Conservation (phyloP, 768 basidiomycete species). For the Auricularia sp. region DNA sequence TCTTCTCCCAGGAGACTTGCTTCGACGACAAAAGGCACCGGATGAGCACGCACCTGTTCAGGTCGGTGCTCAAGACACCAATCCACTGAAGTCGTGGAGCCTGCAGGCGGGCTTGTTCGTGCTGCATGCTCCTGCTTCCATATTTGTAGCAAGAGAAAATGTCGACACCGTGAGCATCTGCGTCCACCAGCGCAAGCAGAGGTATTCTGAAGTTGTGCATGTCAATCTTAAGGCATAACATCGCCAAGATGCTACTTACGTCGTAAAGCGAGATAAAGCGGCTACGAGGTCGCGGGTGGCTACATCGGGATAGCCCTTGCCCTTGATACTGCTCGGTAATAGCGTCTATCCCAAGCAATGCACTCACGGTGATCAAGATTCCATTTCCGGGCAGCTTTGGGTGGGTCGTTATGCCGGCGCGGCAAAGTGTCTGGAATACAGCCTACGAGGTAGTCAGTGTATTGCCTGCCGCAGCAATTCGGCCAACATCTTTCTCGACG, state of each 20-base stretch:
- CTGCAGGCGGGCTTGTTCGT: slow-evolving; percentile 61
- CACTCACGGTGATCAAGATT: slow-evolving; percentile 63
- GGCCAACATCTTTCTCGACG: slow-evolving; percentile 83
- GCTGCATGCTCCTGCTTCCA: slow-evolving; percentile 62
- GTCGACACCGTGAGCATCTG: slow-evolving; percentile 85
- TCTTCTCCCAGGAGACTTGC: slow-evolving; percentile 26
- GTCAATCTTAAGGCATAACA: background rate
- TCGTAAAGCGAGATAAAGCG: slow-evolving; percentile 45
- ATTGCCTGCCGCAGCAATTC: background rate
- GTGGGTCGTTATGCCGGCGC: slow-evolving; percentile 41
- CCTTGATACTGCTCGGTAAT: slow-evolving; percentile 36
- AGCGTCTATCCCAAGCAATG: background rate
- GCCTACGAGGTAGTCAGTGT: slow-evolving; percentile 44
- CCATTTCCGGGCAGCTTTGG: slow-evolving; percentile 50
- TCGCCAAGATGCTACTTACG: slow-evolving; percentile 16
- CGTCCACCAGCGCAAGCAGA: slow-evolving; percentile 74
- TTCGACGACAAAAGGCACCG: background rate
- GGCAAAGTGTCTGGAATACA: slow-evolving; percentile 82
- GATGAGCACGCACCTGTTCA: slow-evolving; percentile 39
- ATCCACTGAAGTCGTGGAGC: slow-evolving; percentile 68
- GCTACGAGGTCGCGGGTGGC: slow-evolving; percentile 81
- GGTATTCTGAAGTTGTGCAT: slow-evolving; percentile 46
- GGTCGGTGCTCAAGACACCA: slow-evolving; percentile 64
- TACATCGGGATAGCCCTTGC: slow-evolving; percentile 94
- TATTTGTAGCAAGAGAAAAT: slow-evolving; percentile 82